Evolutionary conservation across 2,329 filamentous ascomycete genomes (phyloP).

Genomic region (Metarhizium sp.): DNA sequence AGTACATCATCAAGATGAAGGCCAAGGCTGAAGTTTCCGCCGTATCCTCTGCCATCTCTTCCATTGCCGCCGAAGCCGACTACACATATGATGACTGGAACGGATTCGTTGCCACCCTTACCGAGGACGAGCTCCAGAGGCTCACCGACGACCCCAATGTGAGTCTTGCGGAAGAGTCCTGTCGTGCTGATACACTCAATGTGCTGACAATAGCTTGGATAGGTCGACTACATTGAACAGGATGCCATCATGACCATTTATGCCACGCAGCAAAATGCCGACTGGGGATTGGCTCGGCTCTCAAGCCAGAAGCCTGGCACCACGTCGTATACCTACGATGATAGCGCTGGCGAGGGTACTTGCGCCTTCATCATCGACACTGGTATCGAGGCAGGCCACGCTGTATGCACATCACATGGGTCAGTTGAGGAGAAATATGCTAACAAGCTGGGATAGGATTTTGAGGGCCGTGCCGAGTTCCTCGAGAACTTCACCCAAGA

Average conservation of each 20-base stretch:
- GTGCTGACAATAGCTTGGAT: neutral
- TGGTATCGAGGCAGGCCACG: constrained; percentile 27
- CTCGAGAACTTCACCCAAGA: constrained; percentile 26
- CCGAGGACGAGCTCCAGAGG: constrained; percentile 15
- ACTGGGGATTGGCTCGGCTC: constrained; percentile 31
- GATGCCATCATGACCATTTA: constrained; percentile 42
- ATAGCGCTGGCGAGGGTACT: constrained; percentile 26
- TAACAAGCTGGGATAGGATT: constrained; percentile 18
- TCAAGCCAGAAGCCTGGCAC: constrained; percentile 19
- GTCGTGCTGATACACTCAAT: neutral
- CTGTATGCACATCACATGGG: constrained; percentile 15
- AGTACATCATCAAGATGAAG: constrained; percentile 29
- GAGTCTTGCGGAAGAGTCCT: neutral
- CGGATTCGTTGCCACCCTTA: constrained; percentile 20
- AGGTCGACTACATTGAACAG: constrained; percentile 29
- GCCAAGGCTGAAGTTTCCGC: constrained; percentile 12
- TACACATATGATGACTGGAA: constrained; percentile 19
- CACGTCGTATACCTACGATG: constrained; percentile 27
- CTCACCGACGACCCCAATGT: constrained; percentile 18
- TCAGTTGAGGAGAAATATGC: neutral
- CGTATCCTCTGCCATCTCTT: constrained; percentile 15
- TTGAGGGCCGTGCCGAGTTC: constrained; percentile 31
- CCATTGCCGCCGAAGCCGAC: constrained; percentile 22
- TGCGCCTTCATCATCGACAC: constrained; percentile 38
- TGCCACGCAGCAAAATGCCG: constrained; percentile 27